Evolutionary conservation across 495 filamentous ascomycete genomes (phyloP).

Genomic region (Trichoderma gamsii): DNA sequence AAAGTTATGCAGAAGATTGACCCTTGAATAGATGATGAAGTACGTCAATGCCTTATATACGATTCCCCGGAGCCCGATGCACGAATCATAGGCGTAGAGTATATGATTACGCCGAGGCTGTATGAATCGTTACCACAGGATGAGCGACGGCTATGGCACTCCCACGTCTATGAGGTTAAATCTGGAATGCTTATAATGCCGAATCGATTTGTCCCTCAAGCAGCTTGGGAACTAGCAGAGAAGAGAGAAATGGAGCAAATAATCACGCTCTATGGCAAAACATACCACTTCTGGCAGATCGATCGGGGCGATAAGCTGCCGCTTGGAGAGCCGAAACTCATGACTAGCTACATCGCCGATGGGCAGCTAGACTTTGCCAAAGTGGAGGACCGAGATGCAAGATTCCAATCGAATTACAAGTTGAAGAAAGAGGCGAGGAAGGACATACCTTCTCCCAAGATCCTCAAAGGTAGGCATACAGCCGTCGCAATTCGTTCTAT

Average conservation of each 20-base stretch:
- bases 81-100: conserved; percentile 79
- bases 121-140: conserved; percentile 56
- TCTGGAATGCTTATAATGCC: conserved; percentile 84
- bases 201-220: conserved; percentile 50
- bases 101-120: conserved; percentile 75
- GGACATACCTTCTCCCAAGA: conserved; percentile 49
- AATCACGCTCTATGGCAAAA: conserved; percentile 71
- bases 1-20: conserved; percentile 12
- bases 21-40: conserved; percentile 24
- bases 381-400: conserved; percentile 59
- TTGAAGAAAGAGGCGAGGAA: conserved; percentile 59
- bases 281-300: conserved; percentile 86
- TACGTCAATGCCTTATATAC: conserved; percentile 82
- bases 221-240: conserved; percentile 69
- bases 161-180: conserved; percentile 82
- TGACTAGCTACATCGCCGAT: conserved; percentile 63
- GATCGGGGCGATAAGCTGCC: conserved; percentile 74
- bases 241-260: conserved; percentile 73
- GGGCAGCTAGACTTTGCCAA: conserved; percentile 57
- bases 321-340: conserved; percentile 67
- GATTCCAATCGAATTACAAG: conserved; percentile 55
- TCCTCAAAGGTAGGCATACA: conserved; percentile 40
- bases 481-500: too few species aligned
- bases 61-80: conserved; percentile 60
- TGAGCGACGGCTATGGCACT: conserved; percentile 74